Base-by-base conservation (phyloP, 805 yeast species). In the Ogataea haglerorum region DNA sequence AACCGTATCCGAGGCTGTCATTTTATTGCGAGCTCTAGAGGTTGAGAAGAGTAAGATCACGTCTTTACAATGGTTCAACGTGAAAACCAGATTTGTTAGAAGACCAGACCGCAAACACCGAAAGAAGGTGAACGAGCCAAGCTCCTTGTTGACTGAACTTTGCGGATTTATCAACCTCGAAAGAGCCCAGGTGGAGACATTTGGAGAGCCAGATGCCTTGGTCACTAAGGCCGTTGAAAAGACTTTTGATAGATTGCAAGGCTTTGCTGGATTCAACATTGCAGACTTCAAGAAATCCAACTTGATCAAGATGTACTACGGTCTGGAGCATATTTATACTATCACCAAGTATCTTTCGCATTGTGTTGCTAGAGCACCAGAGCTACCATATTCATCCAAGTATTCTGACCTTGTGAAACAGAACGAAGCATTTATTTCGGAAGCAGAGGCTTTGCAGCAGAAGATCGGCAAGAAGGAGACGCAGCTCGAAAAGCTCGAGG, bases 1-100 rank as follows among this genome's bases (percentile, higher is more conserved):
- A 2, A 48, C 49, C 39, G 51, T 55, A 34, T 40, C 51, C 3
- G 61, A 60, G 36, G 49, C 55, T 2, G 40, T 60, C 6, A 39
- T 52, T 8, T 35, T 57, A n/a, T 26, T 59, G 35, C 49, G 61
- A 34, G 49, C 57, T 3, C 30, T 53, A 8, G 48, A 55, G 36
- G 38, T 54, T 6, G 38, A 42, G 15, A 30, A 43, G 10, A 17
- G 41, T 6, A 43, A 35, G 14, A 33, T 38, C n/a, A 34, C 45
- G 5, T 33, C 35, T 12, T 36, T 49, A n/a, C 46, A 47, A 16
- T 48, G 47, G 46, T 47, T 51, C 16, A 25, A 36, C 23, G 32
- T 36, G 10, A 54, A 49, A 37, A 52, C 48, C 25, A 46, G 47
- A 17, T 30, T 37, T 9, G 51, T 47, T 29, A 51, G 43, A 33